Evolutionary conservation across 1,284 basidiomycete genomes (phyloP).

Genomic region (Ganoderma multipileum): DNA sequence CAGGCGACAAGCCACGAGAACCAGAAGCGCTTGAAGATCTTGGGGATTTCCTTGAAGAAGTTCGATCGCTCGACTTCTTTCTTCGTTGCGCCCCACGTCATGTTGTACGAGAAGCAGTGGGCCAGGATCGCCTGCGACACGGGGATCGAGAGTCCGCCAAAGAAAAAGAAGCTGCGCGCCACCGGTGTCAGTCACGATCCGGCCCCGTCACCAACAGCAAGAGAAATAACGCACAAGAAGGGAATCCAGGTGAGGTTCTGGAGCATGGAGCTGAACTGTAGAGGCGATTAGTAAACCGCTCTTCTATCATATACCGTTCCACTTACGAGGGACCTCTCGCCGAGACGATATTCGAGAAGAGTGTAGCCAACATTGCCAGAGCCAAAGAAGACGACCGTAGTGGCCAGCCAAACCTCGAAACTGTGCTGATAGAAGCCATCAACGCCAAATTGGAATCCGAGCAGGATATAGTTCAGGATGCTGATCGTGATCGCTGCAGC

Average conservation of each 20-base stretch:
- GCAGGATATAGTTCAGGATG: constrained; percentile 51
- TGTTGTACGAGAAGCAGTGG: constrained; percentile 63
- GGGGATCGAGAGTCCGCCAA: constrained; percentile 57
- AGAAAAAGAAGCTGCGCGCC: constrained; percentile 57
- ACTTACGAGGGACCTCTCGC: constrained; percentile 42
- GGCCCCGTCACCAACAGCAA: background rate
- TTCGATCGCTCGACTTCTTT: constrained; percentile 61
- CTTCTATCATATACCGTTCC: background rate
- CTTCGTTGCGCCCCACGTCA: constrained; percentile 55
- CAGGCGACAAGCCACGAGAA: constrained; percentile 50
- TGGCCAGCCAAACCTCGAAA: constrained; percentile 55
- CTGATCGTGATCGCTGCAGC: constrained; percentile 46
- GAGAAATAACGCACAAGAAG: constrained; percentile 46
- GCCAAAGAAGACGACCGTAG: constrained; percentile 58
- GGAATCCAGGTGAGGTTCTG: constrained; percentile 57
- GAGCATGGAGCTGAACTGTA: constrained; percentile 41
- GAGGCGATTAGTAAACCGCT: constrained; percentile 5
- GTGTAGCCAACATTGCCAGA: constrained; percentile 56
- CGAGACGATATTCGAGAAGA: constrained; percentile 57
- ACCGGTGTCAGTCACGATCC: constrained; percentile 18
- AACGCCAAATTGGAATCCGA: constrained; percentile 54
- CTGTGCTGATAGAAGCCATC: constrained; percentile 52
- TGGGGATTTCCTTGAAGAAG: constrained; percentile 66
- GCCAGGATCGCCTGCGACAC: constrained; percentile 56
- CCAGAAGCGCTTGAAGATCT: constrained; percentile 58